phyloP scores from a whole-genome alignment of 805 yeast genomes.

The Saccharomycopsis sp. region DNA sequence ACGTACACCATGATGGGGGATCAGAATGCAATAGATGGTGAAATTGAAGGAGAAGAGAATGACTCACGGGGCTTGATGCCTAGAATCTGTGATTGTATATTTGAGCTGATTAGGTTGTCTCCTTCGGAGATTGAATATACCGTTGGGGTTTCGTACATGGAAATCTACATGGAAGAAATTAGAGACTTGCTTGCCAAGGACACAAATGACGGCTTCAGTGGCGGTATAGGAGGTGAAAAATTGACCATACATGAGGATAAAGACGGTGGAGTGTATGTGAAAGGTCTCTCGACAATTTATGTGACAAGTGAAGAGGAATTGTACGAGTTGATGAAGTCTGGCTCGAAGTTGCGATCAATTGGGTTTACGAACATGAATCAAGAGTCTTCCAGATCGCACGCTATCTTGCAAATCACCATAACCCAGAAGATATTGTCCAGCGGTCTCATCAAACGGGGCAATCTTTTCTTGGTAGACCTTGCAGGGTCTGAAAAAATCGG shows the following conservation, averaged over 20 bases:
- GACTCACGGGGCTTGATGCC: constrained; percentile 61
- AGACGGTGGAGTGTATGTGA: constrained; percentile 59
- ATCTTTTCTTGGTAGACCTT: constrained; percentile 25
- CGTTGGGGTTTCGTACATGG: constrained; percentile 68
- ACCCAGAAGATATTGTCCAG: constrained; percentile 49
- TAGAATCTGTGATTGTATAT: constrained; percentile 59
- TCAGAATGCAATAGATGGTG: constrained; percentile 20
- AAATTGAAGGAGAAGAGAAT: constrained; percentile 29
- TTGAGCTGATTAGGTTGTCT: constrained; percentile 42
- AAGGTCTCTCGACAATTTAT: constrained; percentile 57
- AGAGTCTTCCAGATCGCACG: constrained; percentile 74
- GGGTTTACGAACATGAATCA: constrained; percentile 64
- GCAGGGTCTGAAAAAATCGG: constrained; percentile 63
- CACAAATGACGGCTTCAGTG: constrained; percentile 24
- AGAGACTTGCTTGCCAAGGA: constrained; percentile 55
- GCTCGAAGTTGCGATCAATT: constrained; percentile 47
- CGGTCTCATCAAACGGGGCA: constrained; percentile 57
- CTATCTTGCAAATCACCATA: constrained; percentile 64
- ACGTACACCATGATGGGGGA: constrained; percentile 70
- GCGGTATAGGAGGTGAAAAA: constrained; percentile 28
- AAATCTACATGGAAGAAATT: constrained; percentile 72
- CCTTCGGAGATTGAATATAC: constrained; percentile 53
- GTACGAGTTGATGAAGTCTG: constrained; percentile 49
- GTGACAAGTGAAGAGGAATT: constrained; percentile 57
- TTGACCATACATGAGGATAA: constrained; percentile 59